These are phyloP conservation scores for Termitomyces sp. DNA, from an alignment of 768 basidiomycete genomes.

Conservation along the genomic window DNA sequence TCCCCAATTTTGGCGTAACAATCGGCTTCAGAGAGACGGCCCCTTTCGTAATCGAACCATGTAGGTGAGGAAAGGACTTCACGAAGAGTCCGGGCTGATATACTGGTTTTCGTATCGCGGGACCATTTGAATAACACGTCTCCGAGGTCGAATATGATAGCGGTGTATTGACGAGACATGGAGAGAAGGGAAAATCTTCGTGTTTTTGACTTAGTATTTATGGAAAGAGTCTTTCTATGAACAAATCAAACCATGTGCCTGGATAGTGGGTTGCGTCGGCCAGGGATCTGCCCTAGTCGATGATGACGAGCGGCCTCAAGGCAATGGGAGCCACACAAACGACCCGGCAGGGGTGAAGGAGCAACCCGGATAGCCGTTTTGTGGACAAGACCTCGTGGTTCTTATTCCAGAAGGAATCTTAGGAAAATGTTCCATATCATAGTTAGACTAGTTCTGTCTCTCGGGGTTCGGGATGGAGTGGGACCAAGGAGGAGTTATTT, in stretches of 20 bases:
- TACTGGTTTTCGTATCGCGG: slow-evolving; percentile 33
- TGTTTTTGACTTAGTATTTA: slow-evolving; percentile 7
- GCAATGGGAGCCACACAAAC: slow-evolving; percentile 6
- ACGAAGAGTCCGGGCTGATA: slow-evolving; percentile 34
- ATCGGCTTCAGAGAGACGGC: slow-evolving; percentile 34
- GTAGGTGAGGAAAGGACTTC: slow-evolving; percentile 37
- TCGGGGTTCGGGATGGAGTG: neutral
- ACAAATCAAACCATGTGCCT: slow-evolving; percentile 15
- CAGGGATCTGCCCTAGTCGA: slow-evolving; percentile 5
- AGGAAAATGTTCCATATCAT: neutral
- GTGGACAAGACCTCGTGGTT: slow-evolving; percentile 7
- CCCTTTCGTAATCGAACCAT: slow-evolving; percentile 52
- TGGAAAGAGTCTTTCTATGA: neutral
- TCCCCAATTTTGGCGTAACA: slow-evolving; percentile 35
- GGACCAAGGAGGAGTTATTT: neutral
- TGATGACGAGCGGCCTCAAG: slow-evolving; percentile 16
- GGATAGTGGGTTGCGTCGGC: slow-evolving; percentile 7
- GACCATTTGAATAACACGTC: slow-evolving; percentile 56
- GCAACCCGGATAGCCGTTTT: slow-evolving; percentile 5
- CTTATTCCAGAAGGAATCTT: slow-evolving; percentile 4
- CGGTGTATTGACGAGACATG: slow-evolving; percentile 18
- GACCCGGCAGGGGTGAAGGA: slow-evolving; percentile 7
- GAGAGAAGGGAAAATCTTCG: neutral
- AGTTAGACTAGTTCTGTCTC: neutral
- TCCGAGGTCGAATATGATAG: slow-evolving; percentile 48